These are phyloP conservation scores for Lithospermum erythrorhizon DNA, from an alignment of 257 asterid species.

Conservation along the genomic window DNA sequence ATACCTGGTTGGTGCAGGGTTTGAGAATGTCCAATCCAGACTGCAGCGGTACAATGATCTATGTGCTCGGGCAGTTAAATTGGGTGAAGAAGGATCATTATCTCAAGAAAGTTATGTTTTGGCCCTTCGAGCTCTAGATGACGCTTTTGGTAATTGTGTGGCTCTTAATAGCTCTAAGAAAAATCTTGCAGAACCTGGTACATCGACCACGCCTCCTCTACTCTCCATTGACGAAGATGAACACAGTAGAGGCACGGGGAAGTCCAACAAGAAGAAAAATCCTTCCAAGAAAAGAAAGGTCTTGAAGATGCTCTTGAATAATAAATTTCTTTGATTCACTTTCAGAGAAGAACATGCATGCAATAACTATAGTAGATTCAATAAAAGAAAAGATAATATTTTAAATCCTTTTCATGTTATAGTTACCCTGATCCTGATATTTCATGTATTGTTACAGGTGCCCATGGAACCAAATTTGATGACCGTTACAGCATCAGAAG, in stretches of 20 bases:
- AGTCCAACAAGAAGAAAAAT: conserved; percentile 62
- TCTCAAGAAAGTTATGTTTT: conserved; percentile 68
- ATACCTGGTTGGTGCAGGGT: conserved; percentile 42
- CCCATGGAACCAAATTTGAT: conserved; percentile 62
- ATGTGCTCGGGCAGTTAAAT: conserved; percentile 60
- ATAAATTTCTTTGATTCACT: background rate
- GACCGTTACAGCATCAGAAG: conserved; percentile 54
- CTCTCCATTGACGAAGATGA: conserved; percentile 70
- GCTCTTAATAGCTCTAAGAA: conserved; percentile 55
- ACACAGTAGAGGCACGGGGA: conserved; percentile 63
- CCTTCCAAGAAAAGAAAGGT: conserved; percentile 83
- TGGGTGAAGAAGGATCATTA: conserved; percentile 88
- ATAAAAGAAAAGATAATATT: background rate
- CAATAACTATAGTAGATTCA: background rate
- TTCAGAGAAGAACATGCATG: background rate
- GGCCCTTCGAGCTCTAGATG: conserved; percentile 62
- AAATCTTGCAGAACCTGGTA: conserved; percentile 57
- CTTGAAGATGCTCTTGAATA: background rate
- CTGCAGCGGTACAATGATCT: conserved; percentile 70
- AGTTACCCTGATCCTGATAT: background rate
- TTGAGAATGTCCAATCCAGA: conserved; percentile 68
- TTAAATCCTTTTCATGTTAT: background rate
- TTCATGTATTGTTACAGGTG: conserved; percentile 35
- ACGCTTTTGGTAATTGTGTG: conserved; percentile 67
- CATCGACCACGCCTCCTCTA: conserved; percentile 61